A percentile compares a stretch with the other conserved stretches of the same genome.
These are phyloP conservation scores for Juncus inflexus DNA, from an alignment of 176 grass and related monocot species.

Conservation along the genomic window DNA sequence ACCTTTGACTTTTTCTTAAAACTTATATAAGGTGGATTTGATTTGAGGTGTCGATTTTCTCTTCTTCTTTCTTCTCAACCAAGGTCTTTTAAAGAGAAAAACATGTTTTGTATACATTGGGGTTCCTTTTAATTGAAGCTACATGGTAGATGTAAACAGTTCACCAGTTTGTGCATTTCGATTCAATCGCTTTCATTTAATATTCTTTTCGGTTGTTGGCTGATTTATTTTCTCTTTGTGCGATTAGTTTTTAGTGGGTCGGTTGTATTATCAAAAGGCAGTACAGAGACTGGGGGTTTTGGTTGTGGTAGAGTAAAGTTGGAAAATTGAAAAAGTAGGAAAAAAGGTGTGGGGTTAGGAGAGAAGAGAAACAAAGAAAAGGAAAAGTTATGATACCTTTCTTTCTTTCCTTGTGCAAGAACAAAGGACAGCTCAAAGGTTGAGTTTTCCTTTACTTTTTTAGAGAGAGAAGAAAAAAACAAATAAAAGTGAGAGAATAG, in stretches of 20 bases:
- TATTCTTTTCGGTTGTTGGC: too few relatives aligned
- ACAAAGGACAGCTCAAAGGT: slow-evolving; percentile 23
- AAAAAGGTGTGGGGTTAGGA: slow-evolving; percentile 24
- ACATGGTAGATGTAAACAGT: neutral
- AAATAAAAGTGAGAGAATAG: neutral
- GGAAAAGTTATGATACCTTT: slow-evolving; percentile 31
- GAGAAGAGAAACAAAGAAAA: neutral
- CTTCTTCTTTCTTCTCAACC: too few relatives aligned
- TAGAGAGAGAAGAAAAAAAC: slow-evolving; percentile 13
- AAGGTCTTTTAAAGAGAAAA: too few relatives aligned
- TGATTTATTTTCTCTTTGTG: too few relatives aligned
- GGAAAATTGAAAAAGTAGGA: neutral
- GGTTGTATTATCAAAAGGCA: too few relatives aligned
- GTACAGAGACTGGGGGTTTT: too few relatives aligned
- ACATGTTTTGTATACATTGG: too few relatives aligned
- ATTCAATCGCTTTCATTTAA: neutral
- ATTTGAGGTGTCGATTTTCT: too few relatives aligned
- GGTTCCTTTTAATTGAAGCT: slow-evolving; percentile 1
- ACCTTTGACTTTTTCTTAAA: slow-evolving; percentile 4
- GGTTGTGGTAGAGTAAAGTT: too few relatives aligned
- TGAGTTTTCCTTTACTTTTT: slow-evolving; percentile 18
- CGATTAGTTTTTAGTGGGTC: slow-evolving; percentile 11
- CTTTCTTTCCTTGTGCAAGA: slow-evolving; percentile 22
- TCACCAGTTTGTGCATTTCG: slow-evolving; percentile 8
- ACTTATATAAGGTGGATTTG: too few relatives aligned